Evolutionary conservation across 1,284 basidiomycete species (phyloP).

Genomic region (Cerioporus squamosus): DNA sequence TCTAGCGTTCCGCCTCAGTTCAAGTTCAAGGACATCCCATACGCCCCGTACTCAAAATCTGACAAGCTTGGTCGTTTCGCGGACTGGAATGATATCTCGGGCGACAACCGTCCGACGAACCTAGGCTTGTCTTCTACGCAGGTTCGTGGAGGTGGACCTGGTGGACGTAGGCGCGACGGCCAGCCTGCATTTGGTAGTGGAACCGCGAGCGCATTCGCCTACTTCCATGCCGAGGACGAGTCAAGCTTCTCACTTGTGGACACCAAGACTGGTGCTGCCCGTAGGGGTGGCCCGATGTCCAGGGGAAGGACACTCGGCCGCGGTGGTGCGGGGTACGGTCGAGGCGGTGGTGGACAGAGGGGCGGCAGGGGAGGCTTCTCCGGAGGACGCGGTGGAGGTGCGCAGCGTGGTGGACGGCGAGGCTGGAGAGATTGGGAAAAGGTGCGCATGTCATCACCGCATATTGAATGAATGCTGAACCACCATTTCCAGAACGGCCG

Average conservation of each 20-base stretch:
- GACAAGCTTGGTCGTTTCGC: conserved; percentile 98
- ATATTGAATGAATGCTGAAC: not conserved
- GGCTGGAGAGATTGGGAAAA: conserved; percentile 98
- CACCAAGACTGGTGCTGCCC: conserved; percentile 71
- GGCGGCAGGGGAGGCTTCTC: conserved; percentile 52
- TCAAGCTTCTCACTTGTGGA: conserved; percentile 97
- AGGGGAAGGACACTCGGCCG: conserved; percentile 61
- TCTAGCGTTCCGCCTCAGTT: conserved; percentile 78
- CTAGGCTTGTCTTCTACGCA: conserved; percentile 54
- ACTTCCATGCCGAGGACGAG: conserved; percentile 99
- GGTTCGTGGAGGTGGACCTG: conserved; percentile 49
- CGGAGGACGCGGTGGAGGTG: conserved; percentile 41
- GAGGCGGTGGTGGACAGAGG: conserved; percentile 42
- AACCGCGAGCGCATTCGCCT: conserved; percentile 92
- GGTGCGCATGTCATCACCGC: conserved; percentile 45
- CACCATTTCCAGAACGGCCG: conserved; percentile 71
- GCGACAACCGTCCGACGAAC: conserved; percentile 64
- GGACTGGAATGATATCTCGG: conserved; percentile 90
- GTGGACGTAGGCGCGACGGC: conserved; percentile 63
- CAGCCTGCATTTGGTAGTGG: conserved; percentile 80
- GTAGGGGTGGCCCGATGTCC: conserved; percentile 64
- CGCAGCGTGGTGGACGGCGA: conserved; percentile 67
- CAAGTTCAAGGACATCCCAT: conserved; percentile 92
- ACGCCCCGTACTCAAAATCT: conserved; percentile 97
- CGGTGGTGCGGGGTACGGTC: conserved; percentile 45